Base-by-base conservation (phyloP, 1,139 yeast species). In the Debaryomycetaceae sp. region DNA sequence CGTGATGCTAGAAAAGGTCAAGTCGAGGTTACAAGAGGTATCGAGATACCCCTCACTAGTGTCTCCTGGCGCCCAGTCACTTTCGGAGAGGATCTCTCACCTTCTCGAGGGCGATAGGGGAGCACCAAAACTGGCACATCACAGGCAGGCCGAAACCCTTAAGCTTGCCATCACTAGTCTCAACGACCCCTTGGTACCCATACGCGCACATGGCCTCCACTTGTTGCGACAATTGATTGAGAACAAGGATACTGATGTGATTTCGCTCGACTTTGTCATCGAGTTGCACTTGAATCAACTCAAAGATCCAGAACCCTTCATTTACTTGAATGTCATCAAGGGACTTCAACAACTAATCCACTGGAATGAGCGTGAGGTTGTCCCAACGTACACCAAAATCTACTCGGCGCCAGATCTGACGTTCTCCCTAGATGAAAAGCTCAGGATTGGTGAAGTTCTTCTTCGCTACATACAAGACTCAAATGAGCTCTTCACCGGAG, bases 171-270 rank as follows among this genome's bases (percentile, higher is more conserved):
- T 85, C 24, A 64, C 71, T 1, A 73, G 79, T 35, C 56, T 91
- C 30, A 78, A 77, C 37, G 96, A 89, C 51, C 84, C 91, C 0
- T 58, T 82, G 34, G 80, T 84, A 1, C 96, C 97, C 0, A 75
- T 88, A 3, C 65, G 89, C 34, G 97, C 95, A 0, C 91, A 84
- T 52, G 98, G 96, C 0, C 58, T 91, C 13, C 75, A 74, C 41
- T 56, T 82, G 17, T 54, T 89, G 12, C 64, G 88, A 23, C 68
- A 71, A 32, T 60, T 89, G 28, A 67, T 83, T 2, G 66, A 64
- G 21, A 51, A 56, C 12, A 62, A 61, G 25, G 72, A 83, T 23
- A 54, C 62, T 1, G 29, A 27, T 18, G 74, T 73, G 0, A 53
- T 88, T 4, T 53, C 77, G 0, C 34, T 74, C 8, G 73, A 70